Evolutionary conservation across 495 filamentous ascomycete species (phyloP).

Genomic region (Terfezia boudieri): DNA sequence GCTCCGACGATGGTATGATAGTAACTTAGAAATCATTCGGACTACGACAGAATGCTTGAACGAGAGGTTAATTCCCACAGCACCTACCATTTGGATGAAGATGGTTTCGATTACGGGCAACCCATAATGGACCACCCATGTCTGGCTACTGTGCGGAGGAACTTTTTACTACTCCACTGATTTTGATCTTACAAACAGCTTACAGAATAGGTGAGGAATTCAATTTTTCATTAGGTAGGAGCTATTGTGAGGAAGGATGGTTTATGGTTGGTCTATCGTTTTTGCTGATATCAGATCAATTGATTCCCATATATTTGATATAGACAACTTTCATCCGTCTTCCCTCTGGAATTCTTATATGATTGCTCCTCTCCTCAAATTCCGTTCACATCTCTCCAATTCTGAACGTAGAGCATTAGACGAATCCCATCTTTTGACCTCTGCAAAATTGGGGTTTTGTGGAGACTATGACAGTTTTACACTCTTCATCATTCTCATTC

Average conservation of each 20-base stretch:
- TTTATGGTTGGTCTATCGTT: no score
- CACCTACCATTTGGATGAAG: constrained; percentile 23
- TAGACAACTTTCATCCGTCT: constrained; percentile 63
- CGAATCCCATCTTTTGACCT: constrained; percentile 68
- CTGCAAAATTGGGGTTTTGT: constrained; percentile 88
- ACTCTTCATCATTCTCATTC: constrained; percentile 14
- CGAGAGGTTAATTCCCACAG: constrained; percentile 31
- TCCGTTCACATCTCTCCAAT: constrained; percentile 53
- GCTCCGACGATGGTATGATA: constrained; percentile 62
- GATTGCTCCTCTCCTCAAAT: constrained; percentile 76
- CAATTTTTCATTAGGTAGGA: background rate
- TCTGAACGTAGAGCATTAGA: constrained; percentile 57
- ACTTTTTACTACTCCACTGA: constrained; percentile 95
- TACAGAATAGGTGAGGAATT: constrained; percentile 54
- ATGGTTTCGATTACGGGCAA: constrained; percentile 35
- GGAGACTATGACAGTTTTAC: constrained; percentile 58
- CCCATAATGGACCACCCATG: constrained; percentile 73
- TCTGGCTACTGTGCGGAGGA: constrained; percentile 71
- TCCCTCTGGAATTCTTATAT: constrained; percentile 98
- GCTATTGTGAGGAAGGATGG: no score
- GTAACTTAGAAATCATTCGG: constrained; percentile 36
- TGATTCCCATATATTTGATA: constrained; percentile 43
- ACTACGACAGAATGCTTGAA: constrained; percentile 55
- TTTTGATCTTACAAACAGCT: constrained; percentile 82
- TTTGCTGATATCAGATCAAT: constrained; percentile 22